Evolutionary conservation across 768 basidiomycete genomes (phyloP), one percentile per base, ranked within the genome.

Genomic region (Xerocomellus chrysenteron): DNA sequence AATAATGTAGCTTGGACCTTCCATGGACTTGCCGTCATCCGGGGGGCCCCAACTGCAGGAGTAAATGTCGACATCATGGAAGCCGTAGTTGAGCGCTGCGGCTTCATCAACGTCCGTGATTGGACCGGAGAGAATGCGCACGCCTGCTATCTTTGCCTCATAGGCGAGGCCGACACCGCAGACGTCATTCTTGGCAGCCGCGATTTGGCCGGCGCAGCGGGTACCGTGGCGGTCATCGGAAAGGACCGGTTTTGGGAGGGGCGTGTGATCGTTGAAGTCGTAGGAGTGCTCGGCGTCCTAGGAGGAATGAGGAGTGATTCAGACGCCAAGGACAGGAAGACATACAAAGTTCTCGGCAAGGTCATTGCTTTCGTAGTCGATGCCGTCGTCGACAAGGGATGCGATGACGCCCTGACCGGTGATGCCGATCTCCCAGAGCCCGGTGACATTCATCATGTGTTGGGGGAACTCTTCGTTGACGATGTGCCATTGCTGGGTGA

Each of bases 41-140:
- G 95, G 91, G 10, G 97, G 97, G 6, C 97, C 97, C 97, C 97
- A 99, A 53, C 91, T 94, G 73, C 97, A 99, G 59, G 91, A 94
- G 74, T 92, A 67, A 35, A 98, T 64, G 94, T 93, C 26, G 89
- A 91, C 49, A 89, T 92, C 86, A 61, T 97, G 88, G 72, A 85
- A 98, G 12, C 88, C 93, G 71, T 88, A 97, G 74, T 99, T 99
- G 55, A 99, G 83, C 9, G 95, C 86, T 4, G 92, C 85, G 0
- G 97, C 94, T 74, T 99, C 97, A 70, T 99, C 97, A 26, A 88
- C 84, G 71, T 99, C 97, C 1, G 94, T 87, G 61, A 99, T 97
- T 21, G 92, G 86, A 1, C 92, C 95, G 2, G 94, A 96, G 43
- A 99, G 84, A 60, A 99, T 99, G 50, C 97, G 90, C 43, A 98